Evolutionary conservation across 169 alveolate species (phyloP).

Genomic region (Cryptosporidium felis): DNA sequence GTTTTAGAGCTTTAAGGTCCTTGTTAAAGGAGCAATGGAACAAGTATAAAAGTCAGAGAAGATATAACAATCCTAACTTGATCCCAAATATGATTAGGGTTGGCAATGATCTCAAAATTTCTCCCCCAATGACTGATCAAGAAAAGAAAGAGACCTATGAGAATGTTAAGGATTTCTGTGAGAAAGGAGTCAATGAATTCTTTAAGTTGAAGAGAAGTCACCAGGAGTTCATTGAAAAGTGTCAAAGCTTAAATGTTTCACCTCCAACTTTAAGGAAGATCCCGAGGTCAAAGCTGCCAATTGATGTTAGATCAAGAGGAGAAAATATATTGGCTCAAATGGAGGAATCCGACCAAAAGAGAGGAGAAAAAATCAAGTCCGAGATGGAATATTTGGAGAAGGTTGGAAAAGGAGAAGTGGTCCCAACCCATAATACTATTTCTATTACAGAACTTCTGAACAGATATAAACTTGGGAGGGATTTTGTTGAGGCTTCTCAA

Average conservation of each 20-base stretch:
- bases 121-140: slow-evolving; percentile 1
- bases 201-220: not conserved
- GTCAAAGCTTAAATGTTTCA: not conserved
- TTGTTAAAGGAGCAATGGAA: slow-evolving; percentile 53
- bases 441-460: not conserved
- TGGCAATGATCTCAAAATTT: slow-evolving; percentile 18
- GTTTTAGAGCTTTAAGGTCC: slow-evolving; percentile 19
- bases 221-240: not conserved
- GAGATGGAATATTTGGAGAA: slow-evolving; percentile 9
- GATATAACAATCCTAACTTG: not conserved
- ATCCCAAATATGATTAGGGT: not conserved
- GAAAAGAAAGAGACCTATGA: not conserved
- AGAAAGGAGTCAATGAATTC: not conserved
- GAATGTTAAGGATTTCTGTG: slow-evolving; percentile 14
- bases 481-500: not conserved
- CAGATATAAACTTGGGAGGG: not conserved
- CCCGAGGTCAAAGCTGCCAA: slow-evolving; percentile 31
- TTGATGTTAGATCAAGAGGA: slow-evolving; percentile 55
- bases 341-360: slow-evolving; percentile 28
- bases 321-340: slow-evolving; percentile 27
- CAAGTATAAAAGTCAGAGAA: not conserved
- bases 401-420: slow-evolving; percentile 7
- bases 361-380: slow-evolving; percentile 11
- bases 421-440: not conserved
- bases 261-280: slow-evolving; percentile 16